Conservation (phyloP, 2,329 filamentous ascomycete species). For the Metarhizium album region DNA sequence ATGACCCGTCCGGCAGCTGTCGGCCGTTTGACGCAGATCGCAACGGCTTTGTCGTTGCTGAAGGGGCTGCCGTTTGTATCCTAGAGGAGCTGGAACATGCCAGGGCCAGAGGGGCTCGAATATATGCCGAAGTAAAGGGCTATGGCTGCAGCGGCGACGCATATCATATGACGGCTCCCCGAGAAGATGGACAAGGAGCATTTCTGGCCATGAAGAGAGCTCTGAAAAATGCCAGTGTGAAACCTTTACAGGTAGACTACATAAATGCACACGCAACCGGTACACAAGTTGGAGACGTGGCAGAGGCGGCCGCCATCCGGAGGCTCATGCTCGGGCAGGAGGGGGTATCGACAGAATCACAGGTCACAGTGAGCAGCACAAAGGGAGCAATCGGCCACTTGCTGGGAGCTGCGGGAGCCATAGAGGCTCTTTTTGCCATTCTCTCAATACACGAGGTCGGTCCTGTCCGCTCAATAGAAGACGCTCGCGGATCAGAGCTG, state of each 20-base stretch:
- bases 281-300: constrained; percentile 73
- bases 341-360: constrained; percentile 46
- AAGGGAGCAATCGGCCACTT: constrained; percentile 91
- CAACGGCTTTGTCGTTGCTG: constrained; percentile 82
- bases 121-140: constrained; percentile 82
- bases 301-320: constrained; percentile 77
- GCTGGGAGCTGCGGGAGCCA: constrained; percentile 79
- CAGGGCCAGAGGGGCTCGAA: constrained; percentile 60
- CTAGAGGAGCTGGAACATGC: constrained; percentile 90
- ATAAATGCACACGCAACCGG: constrained; percentile 94
- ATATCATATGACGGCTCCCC: constrained; percentile 85
- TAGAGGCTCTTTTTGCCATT: constrained; percentile 80
- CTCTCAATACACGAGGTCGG: constrained; percentile 68
- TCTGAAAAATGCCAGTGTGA: constrained; percentile 58
- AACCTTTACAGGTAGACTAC: constrained; percentile 68
- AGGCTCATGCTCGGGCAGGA: constrained; percentile 63
- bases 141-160: constrained; percentile 90
- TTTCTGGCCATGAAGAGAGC: constrained; percentile 77
- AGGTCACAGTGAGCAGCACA: constrained; percentile 81
- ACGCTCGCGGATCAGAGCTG: not conserved
- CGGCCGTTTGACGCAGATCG: constrained; percentile 77
- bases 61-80: constrained; percentile 80
- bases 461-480: constrained; percentile 9
- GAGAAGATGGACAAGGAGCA: constrained; percentile 72
- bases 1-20: constrained; percentile 58